These are phyloP conservation scores for Proliferodiscus dingleyae DNA, from an alignment of 2,329 filamentous ascomycete species.

Conservation along the genomic window DNA sequence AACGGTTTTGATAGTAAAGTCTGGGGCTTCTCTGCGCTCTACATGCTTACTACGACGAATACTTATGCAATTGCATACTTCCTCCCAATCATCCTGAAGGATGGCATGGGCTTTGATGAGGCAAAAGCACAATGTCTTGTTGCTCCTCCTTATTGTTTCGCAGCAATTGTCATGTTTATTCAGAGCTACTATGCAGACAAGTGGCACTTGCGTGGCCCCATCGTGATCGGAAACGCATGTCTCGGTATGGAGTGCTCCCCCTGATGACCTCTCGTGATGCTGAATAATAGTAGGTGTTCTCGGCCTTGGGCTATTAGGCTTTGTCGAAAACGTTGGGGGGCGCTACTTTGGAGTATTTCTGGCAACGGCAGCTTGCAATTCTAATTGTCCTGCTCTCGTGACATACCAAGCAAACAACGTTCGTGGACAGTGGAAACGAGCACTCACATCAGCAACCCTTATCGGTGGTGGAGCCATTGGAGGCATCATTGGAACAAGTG, in stretches of 20 bases:
- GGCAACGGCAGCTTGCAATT: slow-evolving; percentile 51
- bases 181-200: slow-evolving; percentile 49
- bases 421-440: slow-evolving; percentile 76
- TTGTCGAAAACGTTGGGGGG: slow-evolving; percentile 42
- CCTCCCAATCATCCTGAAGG: slow-evolving; percentile 65
- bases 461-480: slow-evolving; percentile 74
- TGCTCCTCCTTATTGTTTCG: slow-evolving; percentile 46
- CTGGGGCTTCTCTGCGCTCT: slow-evolving; percentile 58
- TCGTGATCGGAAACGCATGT: slow-evolving; percentile 32
- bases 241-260: slow-evolving; percentile 41
- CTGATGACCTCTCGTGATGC: background rate
- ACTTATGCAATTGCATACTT: slow-evolving; percentile 76
- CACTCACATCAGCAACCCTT: slow-evolving; percentile 69
- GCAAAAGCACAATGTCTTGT: slow-evolving; percentile 49
- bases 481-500: slow-evolving; percentile 68
- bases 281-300: background rate
- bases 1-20: slow-evolving; percentile 50
- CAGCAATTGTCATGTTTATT: slow-evolving; percentile 41
- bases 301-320: slow-evolving; percentile 39
- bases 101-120: slow-evolving; percentile 49
- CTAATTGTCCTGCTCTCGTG: slow-evolving; percentile 70
- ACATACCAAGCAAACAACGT: slow-evolving; percentile 73
- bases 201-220: slow-evolving; percentile 37
- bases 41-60: slow-evolving; percentile 64
- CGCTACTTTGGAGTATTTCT: slow-evolving; percentile 52